A percentile compares a stretch with the other conserved stretches of the same genome.
Evolutionary conservation across 768 basidiomycete genomes (phyloP).

Genomic region (Phanerochaete sordida): DNA sequence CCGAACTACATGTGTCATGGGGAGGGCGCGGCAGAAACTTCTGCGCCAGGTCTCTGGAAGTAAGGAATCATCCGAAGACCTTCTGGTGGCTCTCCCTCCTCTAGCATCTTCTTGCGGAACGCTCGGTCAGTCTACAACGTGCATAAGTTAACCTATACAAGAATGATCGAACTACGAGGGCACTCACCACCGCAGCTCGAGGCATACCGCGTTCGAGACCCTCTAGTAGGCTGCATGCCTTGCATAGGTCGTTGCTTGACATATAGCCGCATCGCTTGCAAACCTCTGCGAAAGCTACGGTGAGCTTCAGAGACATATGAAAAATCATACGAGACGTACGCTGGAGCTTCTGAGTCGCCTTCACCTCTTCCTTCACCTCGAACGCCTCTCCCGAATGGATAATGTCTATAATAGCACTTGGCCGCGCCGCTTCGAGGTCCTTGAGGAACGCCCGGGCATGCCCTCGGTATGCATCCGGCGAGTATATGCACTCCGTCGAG

Average conservation of each 20-base stretch:
- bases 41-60: slow-evolving; percentile 40
- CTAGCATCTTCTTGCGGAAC: slow-evolving; percentile 53
- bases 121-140: slow-evolving; percentile 62
- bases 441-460: slow-evolving; percentile 94
- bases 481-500: slow-evolving; percentile 99
- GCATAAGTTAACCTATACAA: slow-evolving; percentile 1
- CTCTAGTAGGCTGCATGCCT: slow-evolving; percentile 88
- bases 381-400: slow-evolving; percentile 96
- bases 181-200: slow-evolving; percentile 42
- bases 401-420: slow-evolving; percentile 95
- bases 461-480: slow-evolving; percentile 96
- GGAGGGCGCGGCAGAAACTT: not conserved
- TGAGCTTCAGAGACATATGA: not conserved
- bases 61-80: slow-evolving; percentile 76
- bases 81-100: slow-evolving; percentile 56
- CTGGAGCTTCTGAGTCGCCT: slow-evolving; percentile 76
- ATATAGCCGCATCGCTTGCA: slow-evolving; percentile 94
- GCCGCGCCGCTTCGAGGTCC: slow-evolving; percentile 90
- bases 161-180: not conserved
- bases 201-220: slow-evolving; percentile 84
- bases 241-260: slow-evolving; percentile 95
- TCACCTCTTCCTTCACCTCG: slow-evolving; percentile 82
- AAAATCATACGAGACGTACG: slow-evolving; percentile 50
- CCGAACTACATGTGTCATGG: too few relatives aligned
- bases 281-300: slow-evolving; percentile 51